Conservation (phyloP, 1,139 yeast genomes). For the Zygosaccharomyces pseudobailii region DNA sequence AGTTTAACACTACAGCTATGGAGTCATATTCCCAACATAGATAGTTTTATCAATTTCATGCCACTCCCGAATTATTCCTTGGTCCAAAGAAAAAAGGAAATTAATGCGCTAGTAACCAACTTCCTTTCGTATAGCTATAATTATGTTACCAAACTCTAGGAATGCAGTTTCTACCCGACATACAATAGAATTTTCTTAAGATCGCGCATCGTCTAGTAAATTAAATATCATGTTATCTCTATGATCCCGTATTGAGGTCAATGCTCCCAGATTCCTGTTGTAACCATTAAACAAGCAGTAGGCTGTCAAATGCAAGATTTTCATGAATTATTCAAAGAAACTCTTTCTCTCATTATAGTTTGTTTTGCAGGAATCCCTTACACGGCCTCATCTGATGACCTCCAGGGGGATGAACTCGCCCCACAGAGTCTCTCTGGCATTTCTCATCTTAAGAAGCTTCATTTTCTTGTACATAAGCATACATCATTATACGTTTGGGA, state of each 20-base stretch:
- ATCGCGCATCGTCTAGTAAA: slow-evolving; percentile 72
- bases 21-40: slow-evolving; percentile 47
- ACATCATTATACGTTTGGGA: slow-evolving; percentile 22
- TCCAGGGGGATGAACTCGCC: slow-evolving; percentile 2
- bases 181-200: slow-evolving; percentile 59
- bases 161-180: slow-evolving; percentile 55
- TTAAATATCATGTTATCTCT: slow-evolving; percentile 44
- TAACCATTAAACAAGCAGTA: slow-evolving; percentile 69
- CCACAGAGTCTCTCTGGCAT: slow-evolving; percentile 17
- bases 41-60: slow-evolving; percentile 44
- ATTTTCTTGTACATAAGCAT: slow-evolving; percentile 9
- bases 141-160: slow-evolving; percentile 80
- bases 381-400: not conserved
- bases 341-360: not conserved
- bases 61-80: slow-evolving; percentile 62
- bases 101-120: slow-evolving; percentile 29
- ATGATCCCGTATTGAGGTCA: slow-evolving; percentile 25
- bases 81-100: slow-evolving; percentile 63
- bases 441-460: slow-evolving; percentile 4
- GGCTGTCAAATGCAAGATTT: slow-evolving; percentile 36
- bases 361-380: not conserved
- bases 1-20: slow-evolving; percentile 70
- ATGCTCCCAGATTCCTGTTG: slow-evolving; percentile 50
- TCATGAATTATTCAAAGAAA: not conserved
- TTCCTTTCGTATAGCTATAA: slow-evolving; percentile 48